Evolutionary conservation across 1,284 basidiomycete genomes (phyloP), one percentile per base, ranked within the genome.

Genomic region (Inonotus obliquus): DNA sequence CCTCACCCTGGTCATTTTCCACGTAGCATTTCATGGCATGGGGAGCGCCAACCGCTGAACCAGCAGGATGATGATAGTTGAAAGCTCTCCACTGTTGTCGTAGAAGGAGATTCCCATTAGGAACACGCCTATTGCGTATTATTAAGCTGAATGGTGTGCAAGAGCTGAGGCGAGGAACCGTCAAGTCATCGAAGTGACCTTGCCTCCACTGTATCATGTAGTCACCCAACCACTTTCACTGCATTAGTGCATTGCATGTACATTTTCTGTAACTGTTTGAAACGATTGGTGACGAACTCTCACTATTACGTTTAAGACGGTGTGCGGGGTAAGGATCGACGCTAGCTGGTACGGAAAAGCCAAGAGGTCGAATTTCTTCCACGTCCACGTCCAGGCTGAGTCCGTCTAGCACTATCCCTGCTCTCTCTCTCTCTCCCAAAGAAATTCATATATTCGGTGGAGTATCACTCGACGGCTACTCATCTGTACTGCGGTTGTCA

Each of bases 41-140:
- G 38, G 25, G 57, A 59, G 37, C 57, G 57, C 7, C 29, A 45
- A 17, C 57, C 57, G 19, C 47, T 59, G 23, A 49, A 39, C n/a
- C 44, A 21, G 32, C 14, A 17, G 7, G 27, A 35, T 9, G 21
- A 21, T 10, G 21, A 52, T n/a, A 27, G 14, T 32, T 52, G 51
- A 52, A 11, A 9, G n/a, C n/a, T n/a, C n/a, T n/a, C n/a, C n/a
- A n/a, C 3, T 52, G 41, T n/a, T n/a, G 17, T n/a, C n/a, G 41
- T 44, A 6, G 7, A 44, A 21, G 3, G 17, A n/a, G 7, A 4
- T 41, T 41, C 7, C n/a, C 19, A 44, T 44, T 21, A 21, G 7
- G 41, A 44, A 44, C 17, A 14, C 9, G 32, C 32, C 4, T 32
- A 32, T 32, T 9, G 32, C 4, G 32, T 32, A 4, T 32, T 32